These are phyloP conservation scores for Penicillium pulvis DNA, from an alignment of 495 filamentous ascomycete genomes.

Conservation along the genomic window DNA sequence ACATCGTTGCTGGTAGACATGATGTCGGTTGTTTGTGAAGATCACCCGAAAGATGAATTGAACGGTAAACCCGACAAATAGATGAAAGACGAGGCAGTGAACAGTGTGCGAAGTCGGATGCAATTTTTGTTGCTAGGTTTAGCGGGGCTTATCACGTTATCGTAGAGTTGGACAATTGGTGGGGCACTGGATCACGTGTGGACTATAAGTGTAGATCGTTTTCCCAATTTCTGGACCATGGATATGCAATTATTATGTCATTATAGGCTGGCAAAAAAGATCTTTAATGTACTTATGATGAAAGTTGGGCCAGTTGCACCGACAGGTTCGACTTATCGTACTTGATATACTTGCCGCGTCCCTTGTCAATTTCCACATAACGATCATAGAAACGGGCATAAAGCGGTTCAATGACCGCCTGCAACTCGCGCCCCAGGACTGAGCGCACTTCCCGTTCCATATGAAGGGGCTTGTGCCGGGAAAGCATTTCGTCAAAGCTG, in stretches of 20 bases:
- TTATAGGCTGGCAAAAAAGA: conserved; percentile 8
- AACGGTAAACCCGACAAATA: not conserved
- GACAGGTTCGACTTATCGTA: conserved; percentile 76
- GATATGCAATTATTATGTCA: conserved; percentile 14
- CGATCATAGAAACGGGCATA: conserved; percentile 96
- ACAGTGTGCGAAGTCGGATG: conserved; percentile 6
- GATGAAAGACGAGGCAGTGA: not conserved
- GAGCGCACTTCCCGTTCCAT: conserved; percentile 88
- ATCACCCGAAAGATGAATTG: conserved; percentile 6
- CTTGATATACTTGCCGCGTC: conserved; percentile 95
- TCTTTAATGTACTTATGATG: conserved; percentile 11
- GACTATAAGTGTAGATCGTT: not conserved
- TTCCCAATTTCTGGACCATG: not conserved
- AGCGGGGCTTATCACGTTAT: conserved; percentile 15
- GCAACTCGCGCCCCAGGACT: conserved; percentile 77
- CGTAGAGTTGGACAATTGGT: conserved; percentile 5
- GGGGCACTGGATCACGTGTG: conserved; percentile 7
- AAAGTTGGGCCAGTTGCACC: conserved; percentile 47
- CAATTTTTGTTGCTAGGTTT: conserved; percentile 5
- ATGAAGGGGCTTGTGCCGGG: conserved; percentile 72
- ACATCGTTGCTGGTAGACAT: conserved; percentile 66
- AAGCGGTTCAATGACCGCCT: conserved; percentile 86
- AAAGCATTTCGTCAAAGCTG: conserved; percentile 83
- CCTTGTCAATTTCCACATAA: conserved; percentile 97
- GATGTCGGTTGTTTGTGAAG: conserved; percentile 26